Percentiles rank a stretch among this genome's conserved stretches.
Conservation (phyloP, 2,329 filamentous ascomycete species). For the Aspergillus hiratsukae region DNA sequence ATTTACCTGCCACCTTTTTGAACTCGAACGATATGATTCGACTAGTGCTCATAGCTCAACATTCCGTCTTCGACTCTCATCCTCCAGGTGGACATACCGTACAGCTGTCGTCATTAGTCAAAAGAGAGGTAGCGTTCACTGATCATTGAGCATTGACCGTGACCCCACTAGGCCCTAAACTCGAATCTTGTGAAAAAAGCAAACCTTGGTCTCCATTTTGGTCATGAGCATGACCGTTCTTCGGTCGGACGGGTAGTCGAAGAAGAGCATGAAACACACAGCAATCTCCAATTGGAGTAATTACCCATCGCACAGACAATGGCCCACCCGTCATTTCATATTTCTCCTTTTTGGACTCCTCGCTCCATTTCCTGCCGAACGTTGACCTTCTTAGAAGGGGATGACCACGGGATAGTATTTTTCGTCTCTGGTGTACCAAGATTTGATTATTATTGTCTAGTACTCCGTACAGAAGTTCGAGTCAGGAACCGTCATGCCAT, state of each 20-base stretch:
- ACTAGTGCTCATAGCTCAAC: neutral
- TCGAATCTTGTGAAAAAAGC: neutral
- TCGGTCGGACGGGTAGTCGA: neutral
- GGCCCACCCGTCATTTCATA: neutral
- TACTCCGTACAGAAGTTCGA: constrained; percentile 7
- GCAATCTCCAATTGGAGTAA: neutral
- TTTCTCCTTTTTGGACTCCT: neutral
- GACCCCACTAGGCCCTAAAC: neutral
- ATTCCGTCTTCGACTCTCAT: neutral
- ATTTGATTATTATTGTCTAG: constrained; percentile 9
- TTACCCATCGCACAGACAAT: neutral
- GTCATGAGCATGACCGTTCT: neutral
- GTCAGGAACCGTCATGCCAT: constrained; percentile 4
- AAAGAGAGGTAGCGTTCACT: neutral
- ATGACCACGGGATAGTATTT: neutral
- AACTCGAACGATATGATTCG: neutral
- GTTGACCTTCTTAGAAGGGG: too few species aligned
- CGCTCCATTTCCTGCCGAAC: neutral
- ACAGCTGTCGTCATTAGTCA: too few species aligned
- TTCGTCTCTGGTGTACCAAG: constrained; percentile 20
- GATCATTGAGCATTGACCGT: neutral
- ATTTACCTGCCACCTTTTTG: neutral
- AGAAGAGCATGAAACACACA: neutral
- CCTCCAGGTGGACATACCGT: neutral
- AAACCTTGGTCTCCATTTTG: neutral